Evolutionary conservation across 2,329 filamentous ascomycete genomes (phyloP).

Genomic region (Periconia macrospinosa): DNA sequence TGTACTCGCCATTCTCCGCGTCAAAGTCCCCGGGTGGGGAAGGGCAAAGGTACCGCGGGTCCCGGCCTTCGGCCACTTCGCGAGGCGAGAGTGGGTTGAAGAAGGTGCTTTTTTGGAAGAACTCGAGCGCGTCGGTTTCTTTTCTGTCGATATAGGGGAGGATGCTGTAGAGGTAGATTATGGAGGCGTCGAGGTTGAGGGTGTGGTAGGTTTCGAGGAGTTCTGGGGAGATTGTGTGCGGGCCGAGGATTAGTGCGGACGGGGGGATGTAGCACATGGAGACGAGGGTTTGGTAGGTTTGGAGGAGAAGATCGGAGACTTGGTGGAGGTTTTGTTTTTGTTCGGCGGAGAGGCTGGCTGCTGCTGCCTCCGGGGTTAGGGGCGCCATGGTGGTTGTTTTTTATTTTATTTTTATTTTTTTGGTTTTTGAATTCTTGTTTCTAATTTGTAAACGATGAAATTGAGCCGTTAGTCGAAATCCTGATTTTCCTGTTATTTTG

Average conservation of each 20-base stretch:
- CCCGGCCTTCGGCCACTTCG: conserved; percentile 12
- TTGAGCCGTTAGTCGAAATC: no score
- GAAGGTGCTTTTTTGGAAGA: conserved; percentile 18
- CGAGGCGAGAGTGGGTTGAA: conserved; percentile 17
- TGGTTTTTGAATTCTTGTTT: no score
- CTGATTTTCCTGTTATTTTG: no score
- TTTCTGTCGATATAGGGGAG: conserved; percentile 11
- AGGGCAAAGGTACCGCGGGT: conserved; percentile 10
- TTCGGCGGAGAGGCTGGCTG: not conserved
- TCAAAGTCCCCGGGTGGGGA: conserved; percentile 5
- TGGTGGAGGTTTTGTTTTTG: conserved; percentile 2
- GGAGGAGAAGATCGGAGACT: conserved; percentile 4
- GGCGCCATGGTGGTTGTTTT: not conserved
- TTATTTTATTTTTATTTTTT: no score
- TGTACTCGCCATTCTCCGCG: conserved; percentile 20
- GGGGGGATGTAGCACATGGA: conserved; percentile 13
- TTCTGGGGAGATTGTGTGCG: conserved; percentile 1
- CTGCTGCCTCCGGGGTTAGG: not conserved
- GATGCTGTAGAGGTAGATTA: conserved; percentile 8
- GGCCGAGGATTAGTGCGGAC: conserved; percentile 6
- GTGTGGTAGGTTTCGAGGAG: not conserved
- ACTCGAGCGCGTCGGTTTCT: conserved; percentile 5
- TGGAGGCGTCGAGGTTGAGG: not conserved
- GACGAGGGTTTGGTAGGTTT: conserved; percentile 12
- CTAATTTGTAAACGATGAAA: no score